phyloP scores from a whole-genome alignment of 2,329 filamentous ascomycete genomes.

The Teratosphaeria destructans region DNA sequence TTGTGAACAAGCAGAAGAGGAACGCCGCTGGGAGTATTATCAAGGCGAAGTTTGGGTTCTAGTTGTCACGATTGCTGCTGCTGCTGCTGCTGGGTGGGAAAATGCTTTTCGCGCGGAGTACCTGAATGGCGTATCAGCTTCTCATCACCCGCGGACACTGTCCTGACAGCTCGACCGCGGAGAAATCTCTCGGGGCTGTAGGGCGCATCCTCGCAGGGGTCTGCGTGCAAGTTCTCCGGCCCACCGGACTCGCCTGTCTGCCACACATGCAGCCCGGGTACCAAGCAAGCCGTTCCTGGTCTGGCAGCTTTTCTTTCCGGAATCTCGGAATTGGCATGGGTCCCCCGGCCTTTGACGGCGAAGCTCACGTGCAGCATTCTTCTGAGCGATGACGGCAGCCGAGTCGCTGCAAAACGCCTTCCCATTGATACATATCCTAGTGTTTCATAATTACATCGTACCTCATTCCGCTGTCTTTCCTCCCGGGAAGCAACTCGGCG shows the following conservation, averaged over 20 bases:
- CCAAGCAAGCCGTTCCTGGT: no score
- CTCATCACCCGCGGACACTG: not conserved
- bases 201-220: no score
- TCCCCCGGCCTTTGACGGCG: not conserved
- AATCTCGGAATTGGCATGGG: not conserved
- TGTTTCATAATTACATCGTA: not conserved
- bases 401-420: not conserved
- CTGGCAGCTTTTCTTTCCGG: not conserved
- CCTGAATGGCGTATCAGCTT: not conserved
- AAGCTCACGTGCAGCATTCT: not conserved
- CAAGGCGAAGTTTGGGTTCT: slow-evolving; percentile 22
- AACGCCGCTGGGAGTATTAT: slow-evolving; percentile 60
- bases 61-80: not conserved
- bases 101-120: not conserved
- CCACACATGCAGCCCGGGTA: no score
- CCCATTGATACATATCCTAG: not conserved
- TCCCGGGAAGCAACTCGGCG: not conserved
- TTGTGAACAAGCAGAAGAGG: slow-evolving; percentile 75
- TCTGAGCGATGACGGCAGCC: not conserved
- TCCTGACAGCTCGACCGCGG: no score
- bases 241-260: no score
- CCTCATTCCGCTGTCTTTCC: not conserved
- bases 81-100: not conserved
- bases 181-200: no score
- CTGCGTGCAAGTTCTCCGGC: no score